A percentile compares a stretch with the other conserved stretches of the same genome.
Evolutionary conservation across 306 rosid species (phyloP).

Genomic region (Herpetospermum pedunculosum): DNA sequence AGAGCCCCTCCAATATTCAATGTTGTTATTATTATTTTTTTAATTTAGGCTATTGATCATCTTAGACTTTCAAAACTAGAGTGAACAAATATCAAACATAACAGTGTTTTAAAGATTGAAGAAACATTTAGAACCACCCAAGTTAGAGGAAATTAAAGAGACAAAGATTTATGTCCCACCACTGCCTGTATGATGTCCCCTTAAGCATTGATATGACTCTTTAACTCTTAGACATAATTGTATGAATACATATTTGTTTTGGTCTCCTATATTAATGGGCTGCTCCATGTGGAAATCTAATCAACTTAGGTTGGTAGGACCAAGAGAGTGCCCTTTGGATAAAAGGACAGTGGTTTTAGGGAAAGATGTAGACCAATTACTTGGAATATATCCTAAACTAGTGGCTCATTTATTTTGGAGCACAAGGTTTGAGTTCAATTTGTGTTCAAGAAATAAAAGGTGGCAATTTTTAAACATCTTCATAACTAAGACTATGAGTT

Average conservation of each 20-base stretch:
- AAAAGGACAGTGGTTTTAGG: background rate
- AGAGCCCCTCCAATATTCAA: no score
- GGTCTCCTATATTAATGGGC: background rate
- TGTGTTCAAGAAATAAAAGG: no score
- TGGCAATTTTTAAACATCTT: no score
- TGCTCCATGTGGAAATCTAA: background rate
- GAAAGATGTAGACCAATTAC: background rate
- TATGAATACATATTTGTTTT: background rate
- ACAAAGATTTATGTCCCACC: background rate
- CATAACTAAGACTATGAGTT: no score
- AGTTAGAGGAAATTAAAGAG: background rate
- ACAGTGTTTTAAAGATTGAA: no score
- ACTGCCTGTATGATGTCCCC: background rate
- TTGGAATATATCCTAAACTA: background rate
- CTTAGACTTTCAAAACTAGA: no score
- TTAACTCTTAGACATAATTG: background rate
- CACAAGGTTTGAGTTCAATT: background rate
- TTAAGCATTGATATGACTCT: background rate
- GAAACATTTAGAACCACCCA: background rate
- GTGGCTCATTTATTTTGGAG: background rate
- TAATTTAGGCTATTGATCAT: no score
- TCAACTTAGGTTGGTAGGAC: background rate
- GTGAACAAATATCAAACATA: no score
- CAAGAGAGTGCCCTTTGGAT: background rate
- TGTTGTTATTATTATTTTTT: no score